Conservation (phyloP, 495 filamentous ascomycete species). For the Baudoinia panamericana region DNA sequence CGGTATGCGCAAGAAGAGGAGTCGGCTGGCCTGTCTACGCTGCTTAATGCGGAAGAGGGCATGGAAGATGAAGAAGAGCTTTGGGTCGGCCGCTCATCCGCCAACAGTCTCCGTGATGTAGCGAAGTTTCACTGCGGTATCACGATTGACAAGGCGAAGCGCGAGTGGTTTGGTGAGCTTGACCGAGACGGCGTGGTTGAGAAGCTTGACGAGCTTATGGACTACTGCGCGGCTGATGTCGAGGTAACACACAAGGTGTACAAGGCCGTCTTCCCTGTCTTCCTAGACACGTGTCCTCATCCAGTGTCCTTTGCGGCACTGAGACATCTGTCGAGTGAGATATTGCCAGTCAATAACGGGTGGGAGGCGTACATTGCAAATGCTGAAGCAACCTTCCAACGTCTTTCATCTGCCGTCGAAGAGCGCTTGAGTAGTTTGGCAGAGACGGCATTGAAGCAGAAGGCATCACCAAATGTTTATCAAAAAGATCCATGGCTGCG, state of each 20-base stretch:
- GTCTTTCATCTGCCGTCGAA: conserved; percentile 60
- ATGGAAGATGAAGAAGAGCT: conserved; percentile 80
- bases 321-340: conserved; percentile 80
- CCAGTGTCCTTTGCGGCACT: conserved; percentile 94
- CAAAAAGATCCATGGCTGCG: conserved; percentile 72
- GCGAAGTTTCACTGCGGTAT: conserved; percentile 91
- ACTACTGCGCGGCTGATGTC: conserved; percentile 95
- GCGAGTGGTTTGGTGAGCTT: conserved; percentile 78
- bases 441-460: conserved; percentile 60
- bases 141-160: conserved; percentile 76
- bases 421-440: conserved; percentile 58
- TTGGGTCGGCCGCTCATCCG: conserved; percentile 86
- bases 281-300: conserved; percentile 79
- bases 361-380: conserved; percentile 75
- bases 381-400: conserved; percentile 73
- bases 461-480: conserved; percentile 52
- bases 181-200: conserved; percentile 52
- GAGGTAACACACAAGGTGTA: conserved; percentile 85
- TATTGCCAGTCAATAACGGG: conserved; percentile 73
- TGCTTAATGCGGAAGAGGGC: conserved; percentile 51
- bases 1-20: conserved; percentile 60
- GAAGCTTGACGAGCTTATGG: conserved; percentile 68
- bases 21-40: conserved; percentile 52
- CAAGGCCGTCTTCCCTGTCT: conserved; percentile 78
- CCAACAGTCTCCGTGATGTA: conserved; percentile 91